These are phyloP conservation scores for Populus nigra DNA, from an alignment of 345 rosid genomes.

Conservation along the genomic window DNA sequence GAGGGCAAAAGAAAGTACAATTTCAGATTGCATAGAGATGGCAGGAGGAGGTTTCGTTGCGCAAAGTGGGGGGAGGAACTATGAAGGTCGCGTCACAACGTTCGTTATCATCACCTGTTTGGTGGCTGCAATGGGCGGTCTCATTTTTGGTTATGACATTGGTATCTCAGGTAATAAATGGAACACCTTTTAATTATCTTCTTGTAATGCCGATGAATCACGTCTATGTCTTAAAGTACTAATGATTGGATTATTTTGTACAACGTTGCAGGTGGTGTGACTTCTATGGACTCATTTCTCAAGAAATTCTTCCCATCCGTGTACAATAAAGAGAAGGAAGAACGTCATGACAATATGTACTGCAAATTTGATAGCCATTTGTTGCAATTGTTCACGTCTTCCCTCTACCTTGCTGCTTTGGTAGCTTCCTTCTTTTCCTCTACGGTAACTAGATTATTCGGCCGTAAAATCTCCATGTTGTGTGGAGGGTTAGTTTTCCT, in stretches of 20 bases:
- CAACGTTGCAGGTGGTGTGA: conserved; percentile 59
- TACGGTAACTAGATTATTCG: conserved; percentile 41
- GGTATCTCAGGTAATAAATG: conserved; percentile 60
- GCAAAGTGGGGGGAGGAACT: conserved; percentile 26
- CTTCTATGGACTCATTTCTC: conserved; percentile 67
- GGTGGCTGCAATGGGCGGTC: conserved; percentile 84
- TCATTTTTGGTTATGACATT: conserved; percentile 73
- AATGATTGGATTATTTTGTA: neutral
- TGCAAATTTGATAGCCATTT: conserved; percentile 64
- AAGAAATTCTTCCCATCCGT: conserved; percentile 60
- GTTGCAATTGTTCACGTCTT: conserved; percentile 70
- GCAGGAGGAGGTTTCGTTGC: conserved; percentile 52
- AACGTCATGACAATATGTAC: conserved; percentile 42
- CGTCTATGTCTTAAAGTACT: neutral
- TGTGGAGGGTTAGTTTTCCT: conserved; percentile 37
- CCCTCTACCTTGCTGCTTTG: conserved; percentile 69
- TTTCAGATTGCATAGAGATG: conserved; percentile 21
- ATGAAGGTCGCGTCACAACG: conserved; percentile 50
- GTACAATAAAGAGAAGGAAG: conserved; percentile 24
- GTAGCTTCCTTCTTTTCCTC: conserved; percentile 68
- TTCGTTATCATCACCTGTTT: conserved; percentile 59
- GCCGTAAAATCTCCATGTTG: conserved; percentile 38
- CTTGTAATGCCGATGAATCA: neutral
- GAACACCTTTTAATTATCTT: neutral
- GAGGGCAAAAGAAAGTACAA: too few relatives aligned